Conservation (phyloP, 2,329 filamentous ascomycete species). For the Penicillium verrucosum region DNA sequence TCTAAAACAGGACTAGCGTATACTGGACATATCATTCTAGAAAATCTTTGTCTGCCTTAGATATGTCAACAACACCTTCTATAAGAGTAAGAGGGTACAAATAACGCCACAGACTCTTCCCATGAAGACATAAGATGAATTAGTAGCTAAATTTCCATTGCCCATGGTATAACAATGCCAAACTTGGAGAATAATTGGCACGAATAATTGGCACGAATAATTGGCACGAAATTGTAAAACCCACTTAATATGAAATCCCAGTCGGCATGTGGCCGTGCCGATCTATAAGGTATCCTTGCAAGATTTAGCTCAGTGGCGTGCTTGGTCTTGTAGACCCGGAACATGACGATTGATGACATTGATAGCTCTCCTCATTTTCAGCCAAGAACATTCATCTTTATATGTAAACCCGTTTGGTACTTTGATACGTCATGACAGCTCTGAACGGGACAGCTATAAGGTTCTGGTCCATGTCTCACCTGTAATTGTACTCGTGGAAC, state of each 20-base stretch:
- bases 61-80: neutral
- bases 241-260: neutral
- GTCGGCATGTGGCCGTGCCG: neutral
- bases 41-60: neutral
- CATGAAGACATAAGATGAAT: neutral
- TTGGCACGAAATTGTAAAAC: neutral
- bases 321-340: conserved; percentile 1
- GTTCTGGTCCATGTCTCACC: neutral
- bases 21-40: neutral
- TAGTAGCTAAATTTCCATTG: neutral
- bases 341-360: conserved; percentile 21
- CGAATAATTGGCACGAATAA: neutral
- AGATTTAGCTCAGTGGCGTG: conserved; percentile 10
- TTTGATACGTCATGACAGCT: conserved; percentile 18
- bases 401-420: conserved; percentile 8
- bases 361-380: neutral
- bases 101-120: neutral
- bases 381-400: neutral
- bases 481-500: neutral
- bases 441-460: neutral
- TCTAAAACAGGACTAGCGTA: neutral
- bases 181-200: neutral
- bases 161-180: neutral
- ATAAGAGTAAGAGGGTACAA: neutral
- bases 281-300: neutral